phyloP scores from a whole-genome alignment of 2,329 filamentous ascomycete species.

The Davidsoniella neocaledoniae region DNA sequence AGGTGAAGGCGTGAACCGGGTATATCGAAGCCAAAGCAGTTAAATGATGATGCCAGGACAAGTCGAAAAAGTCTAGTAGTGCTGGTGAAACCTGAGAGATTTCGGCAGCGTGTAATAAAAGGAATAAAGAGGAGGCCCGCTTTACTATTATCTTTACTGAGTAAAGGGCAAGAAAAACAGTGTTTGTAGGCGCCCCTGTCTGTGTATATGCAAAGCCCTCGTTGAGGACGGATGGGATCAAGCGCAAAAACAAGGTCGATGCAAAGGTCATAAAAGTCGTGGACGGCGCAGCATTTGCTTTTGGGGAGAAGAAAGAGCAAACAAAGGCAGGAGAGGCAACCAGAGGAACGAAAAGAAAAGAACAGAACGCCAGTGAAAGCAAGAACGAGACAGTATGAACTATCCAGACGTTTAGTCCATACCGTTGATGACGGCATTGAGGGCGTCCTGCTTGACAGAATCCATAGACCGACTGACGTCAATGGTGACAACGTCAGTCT shows the following conservation, averaged over 20 bases:
- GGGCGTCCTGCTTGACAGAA: constrained; percentile 42
- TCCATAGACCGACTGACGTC: constrained; percentile 45
- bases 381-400: background rate
- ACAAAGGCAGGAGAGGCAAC: background rate
- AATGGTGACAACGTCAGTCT: constrained; percentile 54
- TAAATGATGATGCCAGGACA: no score
- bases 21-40: no score
- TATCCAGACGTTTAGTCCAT: constrained; percentile 20
- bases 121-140: no score
- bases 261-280: constrained; percentile 4
- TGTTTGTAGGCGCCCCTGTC: no score
- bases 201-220: background rate
- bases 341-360: background rate
- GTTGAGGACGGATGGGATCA: no score
- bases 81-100: no score
- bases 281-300: no score
- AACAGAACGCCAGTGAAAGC: background rate
- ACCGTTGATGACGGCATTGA: constrained; percentile 38
- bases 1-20: no score
- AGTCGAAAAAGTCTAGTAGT: no score
- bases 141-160: no score
- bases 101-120: no score
- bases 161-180: no score
- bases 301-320: background rate
- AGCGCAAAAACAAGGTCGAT: background rate